Base-by-base conservation (phyloP, 2,329 filamentous ascomycete species). In the Aspergillus latus region DNA sequence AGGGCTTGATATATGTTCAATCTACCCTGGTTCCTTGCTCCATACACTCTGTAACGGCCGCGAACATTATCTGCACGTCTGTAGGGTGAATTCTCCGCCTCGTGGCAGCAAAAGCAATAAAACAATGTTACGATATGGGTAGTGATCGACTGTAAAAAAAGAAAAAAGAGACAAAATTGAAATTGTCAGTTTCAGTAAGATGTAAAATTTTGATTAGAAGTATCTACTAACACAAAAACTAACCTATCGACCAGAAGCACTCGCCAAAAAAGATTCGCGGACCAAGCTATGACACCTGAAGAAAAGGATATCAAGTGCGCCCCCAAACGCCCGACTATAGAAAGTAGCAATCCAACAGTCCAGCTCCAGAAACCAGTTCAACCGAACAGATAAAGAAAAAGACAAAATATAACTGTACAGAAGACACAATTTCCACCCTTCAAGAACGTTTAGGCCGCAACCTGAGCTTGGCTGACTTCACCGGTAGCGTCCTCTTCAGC, bases 401-500 rank as follows among this genome's bases (percentile, higher is more conserved):
- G 46, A 55, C 34, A 53, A 47, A 49, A 49, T 13, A 53, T 53
- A 51, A 57, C 48, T 60, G 40, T 60, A 60, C 58, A 60, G 34
- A 42, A 46, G 53, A 51, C 21, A 29, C 16, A 44, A 42, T 16
- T 21, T 21, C 28, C 47, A 29, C 52, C 45, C 40, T 29, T 37
- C 34, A 28, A 40, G 10, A 10, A 30, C n/a, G 40, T 56, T 34
- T 62, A 66, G 37, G 54, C 60, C 9, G 55, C 42, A 54, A 67
- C 61, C 56, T 73, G 67, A 26, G 63, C 64, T 49, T 76, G 72
- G 54, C 64, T 66, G 47, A 70, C 68, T 58, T 79, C 79, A 45
- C 78, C 80, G 34, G 76, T 76, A 47, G 79, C 78, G 49, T 77
- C 76, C 57, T 79, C 80, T 79, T 97, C 94, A 0, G 94, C 94